phyloP scores from a whole-genome alignment of 805 yeast genomes.

The Cyberlindnera americana region DNA sequence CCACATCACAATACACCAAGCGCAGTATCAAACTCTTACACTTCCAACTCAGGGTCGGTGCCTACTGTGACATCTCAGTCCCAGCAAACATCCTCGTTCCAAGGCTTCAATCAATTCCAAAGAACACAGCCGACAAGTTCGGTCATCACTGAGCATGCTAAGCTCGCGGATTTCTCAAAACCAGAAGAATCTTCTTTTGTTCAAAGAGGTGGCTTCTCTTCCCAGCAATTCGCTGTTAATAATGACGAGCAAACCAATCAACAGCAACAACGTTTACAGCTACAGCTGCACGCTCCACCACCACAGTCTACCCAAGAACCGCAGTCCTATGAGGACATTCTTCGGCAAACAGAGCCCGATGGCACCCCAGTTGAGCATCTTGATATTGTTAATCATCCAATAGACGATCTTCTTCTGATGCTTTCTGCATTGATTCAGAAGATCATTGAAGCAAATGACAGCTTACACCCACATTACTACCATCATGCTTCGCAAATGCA shows the following conservation, averaged over 20 bases:
- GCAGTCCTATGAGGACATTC: constrained; percentile 11
- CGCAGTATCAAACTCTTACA: constrained; percentile 44
- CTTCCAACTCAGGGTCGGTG: constrained; percentile 31
- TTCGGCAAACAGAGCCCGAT: constrained; percentile 6
- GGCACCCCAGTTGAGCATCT: constrained; percentile 18
- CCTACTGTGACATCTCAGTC: constrained; percentile 18
- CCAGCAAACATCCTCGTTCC: constrained; percentile 18
- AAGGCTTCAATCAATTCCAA: constrained; percentile 26
- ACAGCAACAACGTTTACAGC: constrained; percentile 14
- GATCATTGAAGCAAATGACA: constrained; percentile 87
- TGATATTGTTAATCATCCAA: constrained; percentile 78
- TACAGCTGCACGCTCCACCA: constrained; percentile 10
- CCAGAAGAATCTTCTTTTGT: constrained; percentile 15
- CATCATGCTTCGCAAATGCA: constrained; percentile 29
- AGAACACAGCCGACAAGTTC: constrained; percentile 53
- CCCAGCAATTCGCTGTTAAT: constrained; percentile 1
- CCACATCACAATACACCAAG: constrained; percentile 46
- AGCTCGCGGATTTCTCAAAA: constrained; percentile 17
- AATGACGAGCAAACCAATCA: constrained; percentile 7
- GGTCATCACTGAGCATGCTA: constrained; percentile 26
- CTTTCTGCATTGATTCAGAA: constrained; percentile 79
- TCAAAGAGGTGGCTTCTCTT: constrained; percentile 13
- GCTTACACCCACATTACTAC: constrained; percentile 57
- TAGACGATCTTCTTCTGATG: constrained; percentile 78
- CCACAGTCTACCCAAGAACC: constrained; percentile 15